These are phyloP conservation scores for Rhinocladiella similis DNA, from an alignment of 2,329 filamentous ascomycete species.

Conservation along the genomic window DNA sequence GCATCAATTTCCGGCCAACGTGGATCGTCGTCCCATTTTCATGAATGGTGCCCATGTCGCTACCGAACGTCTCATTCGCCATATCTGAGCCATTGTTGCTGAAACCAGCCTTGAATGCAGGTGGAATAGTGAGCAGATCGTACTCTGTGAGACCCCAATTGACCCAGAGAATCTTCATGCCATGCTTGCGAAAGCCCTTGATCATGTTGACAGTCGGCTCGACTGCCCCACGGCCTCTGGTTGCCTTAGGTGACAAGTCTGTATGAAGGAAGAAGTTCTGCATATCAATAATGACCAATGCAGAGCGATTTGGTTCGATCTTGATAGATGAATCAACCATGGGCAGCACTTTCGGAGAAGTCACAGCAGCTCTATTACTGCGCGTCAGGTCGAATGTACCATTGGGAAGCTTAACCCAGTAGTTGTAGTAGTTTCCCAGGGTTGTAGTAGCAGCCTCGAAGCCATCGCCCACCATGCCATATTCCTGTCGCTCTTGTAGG, in stretches of 20 bases:
- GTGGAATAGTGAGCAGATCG: conserved; percentile 53
- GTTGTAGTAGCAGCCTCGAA: conserved; percentile 15
- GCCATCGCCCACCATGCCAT: conserved; percentile 16
- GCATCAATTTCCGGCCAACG: conserved; percentile 46
- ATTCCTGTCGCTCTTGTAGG: conserved; percentile 14
- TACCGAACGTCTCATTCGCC: conserved; percentile 16
- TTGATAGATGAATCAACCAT: conserved; percentile 36
- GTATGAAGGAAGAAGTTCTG: conserved; percentile 54
- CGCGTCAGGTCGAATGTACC: conserved; percentile 35
- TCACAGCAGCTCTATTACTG: conserved; percentile 31
- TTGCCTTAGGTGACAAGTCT: conserved; percentile 41
- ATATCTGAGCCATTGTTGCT: conserved; percentile 34
- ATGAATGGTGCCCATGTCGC: conserved; percentile 1
- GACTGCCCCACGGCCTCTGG: conserved; percentile 44
- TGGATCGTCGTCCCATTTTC: conserved; percentile 20
- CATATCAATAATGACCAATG: conserved; percentile 53
- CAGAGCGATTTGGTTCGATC: conserved; percentile 43
- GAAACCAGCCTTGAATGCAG: conserved; percentile 50
- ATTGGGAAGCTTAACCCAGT: conserved; percentile 32
- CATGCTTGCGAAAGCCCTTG: conserved; percentile 48
- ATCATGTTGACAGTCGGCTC: conserved; percentile 38
- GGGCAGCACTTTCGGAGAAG: conserved; percentile 24
- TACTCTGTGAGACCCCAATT: conserved; percentile 58
- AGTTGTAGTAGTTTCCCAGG: conserved; percentile 37
- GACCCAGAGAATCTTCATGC: conserved; percentile 53